Percentiles rank a stretch among this genome's conserved stretches.
phyloP scores from a whole-genome alignment of 139 green algal genomes.

The Tetratostichococcus sp. region DNA sequence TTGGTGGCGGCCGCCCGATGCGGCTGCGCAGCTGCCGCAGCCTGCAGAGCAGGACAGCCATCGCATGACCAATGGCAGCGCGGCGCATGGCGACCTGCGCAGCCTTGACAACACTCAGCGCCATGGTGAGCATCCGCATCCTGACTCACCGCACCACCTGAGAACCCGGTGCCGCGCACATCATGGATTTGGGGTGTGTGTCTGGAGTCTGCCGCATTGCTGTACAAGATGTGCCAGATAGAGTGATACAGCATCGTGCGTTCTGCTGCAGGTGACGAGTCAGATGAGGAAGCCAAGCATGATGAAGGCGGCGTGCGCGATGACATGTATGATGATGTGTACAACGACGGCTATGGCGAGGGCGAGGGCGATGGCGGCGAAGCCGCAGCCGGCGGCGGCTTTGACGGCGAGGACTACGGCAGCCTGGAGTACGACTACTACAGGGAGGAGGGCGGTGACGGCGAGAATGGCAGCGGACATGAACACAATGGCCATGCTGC shows the following conservation, averaged over 20 bases:
- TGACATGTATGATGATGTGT: background rate
- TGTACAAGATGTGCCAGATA: too few species aligned
- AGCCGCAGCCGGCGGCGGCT: background rate
- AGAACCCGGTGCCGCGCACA: too few species aligned
- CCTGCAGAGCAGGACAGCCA: background rate
- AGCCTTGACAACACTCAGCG: background rate
- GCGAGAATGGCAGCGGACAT: background rate
- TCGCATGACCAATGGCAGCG: background rate
- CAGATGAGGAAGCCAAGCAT: background rate
- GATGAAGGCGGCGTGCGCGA: background rate
- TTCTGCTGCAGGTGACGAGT: background rate
- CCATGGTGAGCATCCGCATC: too few species aligned
- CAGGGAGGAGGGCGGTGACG: background rate
- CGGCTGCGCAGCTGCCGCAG: background rate
- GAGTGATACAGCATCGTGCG: too few species aligned
- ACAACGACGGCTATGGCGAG: conserved; percentile 5
- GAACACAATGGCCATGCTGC: background rate
- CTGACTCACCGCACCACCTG: too few species aligned
- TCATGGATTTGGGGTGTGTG: too few species aligned
- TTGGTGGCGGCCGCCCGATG: conserved; percentile 10
- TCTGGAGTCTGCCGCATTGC: too few species aligned
- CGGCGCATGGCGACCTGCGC: background rate
- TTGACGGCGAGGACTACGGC: background rate
- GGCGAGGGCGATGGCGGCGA: background rate
- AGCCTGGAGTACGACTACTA: conserved; percentile 6